phyloP scores from a whole-genome alignment of 345 rosid species.

The Populus nigra region DNA sequence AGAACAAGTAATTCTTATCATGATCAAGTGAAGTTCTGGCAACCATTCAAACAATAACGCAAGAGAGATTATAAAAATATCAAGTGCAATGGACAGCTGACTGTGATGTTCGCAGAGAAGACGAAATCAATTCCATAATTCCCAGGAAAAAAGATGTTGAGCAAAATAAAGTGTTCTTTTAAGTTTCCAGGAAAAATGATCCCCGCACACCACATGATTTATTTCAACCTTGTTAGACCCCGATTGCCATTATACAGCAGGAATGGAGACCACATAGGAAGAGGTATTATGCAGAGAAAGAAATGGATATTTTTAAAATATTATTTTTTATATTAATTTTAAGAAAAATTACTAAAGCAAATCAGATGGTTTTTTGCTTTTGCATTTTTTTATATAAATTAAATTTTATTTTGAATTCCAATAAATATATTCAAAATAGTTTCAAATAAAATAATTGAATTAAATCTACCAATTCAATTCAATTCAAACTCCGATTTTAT shows the following conservation, averaged over 20 bases:
- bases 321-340: too few relatives aligned
- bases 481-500: too few relatives aligned
- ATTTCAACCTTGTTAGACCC: neutral
- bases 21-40: neutral
- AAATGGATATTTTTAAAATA: too few relatives aligned
- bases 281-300: neutral
- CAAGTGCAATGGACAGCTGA: conserved; percentile 79
- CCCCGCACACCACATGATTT: neutral
- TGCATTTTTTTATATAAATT: too few relatives aligned
- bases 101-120: conserved; percentile 89
- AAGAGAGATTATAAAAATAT: conserved; percentile 51
- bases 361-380: too few relatives aligned
- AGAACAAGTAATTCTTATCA: conserved; percentile 12
- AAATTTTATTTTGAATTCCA: too few relatives aligned
- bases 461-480: too few relatives aligned
- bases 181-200: neutral
- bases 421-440: too few relatives aligned
- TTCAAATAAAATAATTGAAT: too few relatives aligned
- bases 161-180: neutral
- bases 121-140: conserved; percentile 88
- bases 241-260: neutral
- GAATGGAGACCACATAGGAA: neutral
- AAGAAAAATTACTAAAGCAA: too few relatives aligned
- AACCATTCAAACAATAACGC: neutral
- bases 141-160: conserved; percentile 51